Percentiles rank a stretch among this genome's conserved stretches.
Evolutionary conservation across 768 basidiomycete genomes (phyloP).

Genomic region (Boletus reticuloceps): DNA sequence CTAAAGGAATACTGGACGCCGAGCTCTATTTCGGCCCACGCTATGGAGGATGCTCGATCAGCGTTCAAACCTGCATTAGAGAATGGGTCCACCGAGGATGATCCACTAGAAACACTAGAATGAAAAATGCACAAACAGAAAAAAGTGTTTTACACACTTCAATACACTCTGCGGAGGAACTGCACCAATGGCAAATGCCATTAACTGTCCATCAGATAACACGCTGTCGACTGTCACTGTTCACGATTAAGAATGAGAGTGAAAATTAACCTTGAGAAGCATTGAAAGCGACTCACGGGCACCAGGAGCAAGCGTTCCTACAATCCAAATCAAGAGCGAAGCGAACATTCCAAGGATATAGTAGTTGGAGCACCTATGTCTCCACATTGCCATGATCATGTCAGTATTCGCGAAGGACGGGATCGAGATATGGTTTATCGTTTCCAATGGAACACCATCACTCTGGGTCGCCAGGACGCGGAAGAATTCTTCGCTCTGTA

Average conservation of each 20-base stretch:
- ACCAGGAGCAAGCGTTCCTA: conserved; percentile 23
- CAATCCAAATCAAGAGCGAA: conserved; percentile 20
- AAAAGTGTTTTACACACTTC: conserved; percentile 13
- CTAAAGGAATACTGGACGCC: conserved; percentile 25
- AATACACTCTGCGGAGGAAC: conserved; percentile 21
- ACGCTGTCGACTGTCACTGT: conserved; percentile 23
- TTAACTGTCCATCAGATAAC: conserved; percentile 18
- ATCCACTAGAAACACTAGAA: conserved; percentile 5
- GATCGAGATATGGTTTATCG: conserved; percentile 21
- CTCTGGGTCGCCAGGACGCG: conserved; percentile 11
- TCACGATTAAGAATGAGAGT: neutral
- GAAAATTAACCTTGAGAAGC: neutral
- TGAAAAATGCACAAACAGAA: neutral
- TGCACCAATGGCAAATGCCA: conserved; percentile 25
- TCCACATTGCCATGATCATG: conserved; percentile 18
- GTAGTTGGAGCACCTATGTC: conserved; percentile 19
- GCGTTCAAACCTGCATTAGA: conserved; percentile 7
- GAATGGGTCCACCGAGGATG: neutral
- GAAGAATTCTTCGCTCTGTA: conserved; percentile 31
- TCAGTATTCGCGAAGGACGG: conserved; percentile 20
- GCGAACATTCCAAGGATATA: conserved; percentile 17
- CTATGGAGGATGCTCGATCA: conserved; percentile 18
- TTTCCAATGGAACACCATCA: conserved; percentile 23
- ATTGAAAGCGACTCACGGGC: conserved; percentile 14
- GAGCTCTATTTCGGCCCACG: conserved; percentile 27